These are phyloP conservation scores for Cyclotella sp. DNA, from an alignment of 108 stramenopile species.

Conservation along the genomic window DNA sequence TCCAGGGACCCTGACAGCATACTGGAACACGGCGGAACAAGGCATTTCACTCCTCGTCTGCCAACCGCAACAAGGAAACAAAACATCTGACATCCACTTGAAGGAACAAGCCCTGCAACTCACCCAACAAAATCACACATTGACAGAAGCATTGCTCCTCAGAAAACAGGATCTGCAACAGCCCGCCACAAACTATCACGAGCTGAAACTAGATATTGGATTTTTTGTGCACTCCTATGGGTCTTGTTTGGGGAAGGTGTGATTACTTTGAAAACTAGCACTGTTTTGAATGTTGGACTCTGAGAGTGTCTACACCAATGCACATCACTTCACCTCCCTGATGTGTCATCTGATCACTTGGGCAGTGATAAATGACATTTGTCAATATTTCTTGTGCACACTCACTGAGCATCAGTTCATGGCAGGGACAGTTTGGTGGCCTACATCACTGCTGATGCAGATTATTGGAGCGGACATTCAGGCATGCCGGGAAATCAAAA, in stretches of 20 bases:
- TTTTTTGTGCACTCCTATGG: neutral
- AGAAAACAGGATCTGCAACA: neutral
- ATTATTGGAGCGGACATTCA: neutral
- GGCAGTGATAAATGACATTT: neutral
- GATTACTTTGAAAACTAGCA: neutral
- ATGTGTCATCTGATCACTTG: slow-evolving; percentile 1
- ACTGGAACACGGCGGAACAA: too few relatives aligned
- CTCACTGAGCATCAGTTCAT: neutral
- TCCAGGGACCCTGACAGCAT: too few relatives aligned
- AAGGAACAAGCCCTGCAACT: too few relatives aligned
- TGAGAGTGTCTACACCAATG: neutral
- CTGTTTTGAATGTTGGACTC: neutral
- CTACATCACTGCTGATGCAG: neutral
- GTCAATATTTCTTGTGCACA: neutral
- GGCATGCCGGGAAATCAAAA: neutral
- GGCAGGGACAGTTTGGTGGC: neutral
- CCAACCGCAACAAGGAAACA: too few relatives aligned
- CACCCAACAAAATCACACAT: neutral
- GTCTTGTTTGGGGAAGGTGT: neutral
- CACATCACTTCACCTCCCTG: neutral
- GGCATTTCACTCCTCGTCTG: too few relatives aligned
- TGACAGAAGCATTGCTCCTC: neutral
- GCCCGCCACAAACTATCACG: neutral
- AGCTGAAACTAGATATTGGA: neutral
- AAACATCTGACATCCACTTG: too few relatives aligned